Base-by-base conservation (phyloP, 768 basidiomycete genomes). In the Lactifluus piperatus region DNA sequence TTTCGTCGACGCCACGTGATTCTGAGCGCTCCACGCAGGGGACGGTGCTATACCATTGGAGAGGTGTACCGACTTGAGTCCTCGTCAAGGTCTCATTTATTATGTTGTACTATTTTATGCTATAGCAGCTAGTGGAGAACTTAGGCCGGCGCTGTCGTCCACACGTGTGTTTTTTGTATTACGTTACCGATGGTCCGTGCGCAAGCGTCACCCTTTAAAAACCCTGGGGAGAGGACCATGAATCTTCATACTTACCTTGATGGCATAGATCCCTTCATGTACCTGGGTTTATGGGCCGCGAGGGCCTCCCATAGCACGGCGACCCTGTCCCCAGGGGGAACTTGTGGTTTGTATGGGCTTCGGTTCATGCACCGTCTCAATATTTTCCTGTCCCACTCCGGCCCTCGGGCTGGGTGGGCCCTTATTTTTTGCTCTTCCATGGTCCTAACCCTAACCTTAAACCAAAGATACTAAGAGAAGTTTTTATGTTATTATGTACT, bases 331-430 rank as follows among this genome's bases (percentile, higher is more conserved):
- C 11, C 66, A 67, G 60, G 62, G 65, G 60, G 62, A 64, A 29
- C 57, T 56, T 37, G 56, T 47, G 62, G 65, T 65, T 66, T 67
- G 66, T 66, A 62, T 84, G 81, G 71, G 80, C 81, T 80, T 79
- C 76, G 82, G 83, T 76, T 76, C 80, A 84, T 83, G 84, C 83
- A 86, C 79, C 78, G 81, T 85, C 83, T 76, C 67, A 84, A 85
- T 85, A 85, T 85, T 85, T 86, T 78, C 83, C 84, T 73, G 83
- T 84, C 79, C 81, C 75, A 73, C 77, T 77, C 76, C 67, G 77
- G 81, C 81, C 82, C 65, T 63, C 65, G 65, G 65, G 65, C 65
- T 66, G 65, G 65, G 65, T 41, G 63, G 65, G 65, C 68, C 68
- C 56, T 69, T 63, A 71, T 72, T 71, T 68, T 68, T 57, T 43